Conservation (phyloP, 768 basidiomycete genomes). For the Infundibulicybe gibba region DNA sequence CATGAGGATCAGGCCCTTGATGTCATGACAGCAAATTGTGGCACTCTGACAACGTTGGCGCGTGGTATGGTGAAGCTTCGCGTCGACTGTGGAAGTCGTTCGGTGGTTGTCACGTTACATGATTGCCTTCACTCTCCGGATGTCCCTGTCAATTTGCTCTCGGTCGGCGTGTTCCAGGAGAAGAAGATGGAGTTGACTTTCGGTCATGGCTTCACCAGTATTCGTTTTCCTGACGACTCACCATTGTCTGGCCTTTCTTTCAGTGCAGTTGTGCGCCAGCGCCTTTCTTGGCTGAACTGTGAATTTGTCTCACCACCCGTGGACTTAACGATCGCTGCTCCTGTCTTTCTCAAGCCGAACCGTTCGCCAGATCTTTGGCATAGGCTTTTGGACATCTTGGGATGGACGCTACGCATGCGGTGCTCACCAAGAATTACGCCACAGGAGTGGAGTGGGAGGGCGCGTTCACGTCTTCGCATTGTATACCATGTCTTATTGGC, state of each 20-base stretch:
- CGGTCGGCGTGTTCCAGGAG: not conserved
- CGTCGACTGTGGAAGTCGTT: not conserved
- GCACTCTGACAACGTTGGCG: not conserved
- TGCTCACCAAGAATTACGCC: constrained; percentile 12
- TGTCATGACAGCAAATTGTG: not conserved
- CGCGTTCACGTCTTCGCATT: constrained; percentile 1
- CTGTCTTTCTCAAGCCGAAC: constrained; percentile 2
- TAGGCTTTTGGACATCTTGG: constrained; percentile 19
- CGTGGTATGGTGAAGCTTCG: not conserved
- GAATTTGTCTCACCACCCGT: not conserved
- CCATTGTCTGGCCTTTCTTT: not conserved
- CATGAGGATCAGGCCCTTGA: not conserved
- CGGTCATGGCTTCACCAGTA: not conserved
- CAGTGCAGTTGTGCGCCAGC: not conserved
- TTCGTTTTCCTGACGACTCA: not conserved
- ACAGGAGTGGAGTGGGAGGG: constrained; percentile 10
- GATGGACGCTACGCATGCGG: constrained; percentile 9
- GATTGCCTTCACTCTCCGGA: not conserved
- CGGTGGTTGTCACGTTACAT: not conserved
- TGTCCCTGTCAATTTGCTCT: not conserved
- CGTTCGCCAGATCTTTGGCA: constrained; percentile 17
- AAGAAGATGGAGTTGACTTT: not conserved
- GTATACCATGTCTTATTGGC: constrained; percentile 19
- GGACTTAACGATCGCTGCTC: not conserved
- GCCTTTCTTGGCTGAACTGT: not conserved